Base-by-base conservation (phyloP, 768 basidiomycete species). In the Pleurotus salmoneostramineus region DNA sequence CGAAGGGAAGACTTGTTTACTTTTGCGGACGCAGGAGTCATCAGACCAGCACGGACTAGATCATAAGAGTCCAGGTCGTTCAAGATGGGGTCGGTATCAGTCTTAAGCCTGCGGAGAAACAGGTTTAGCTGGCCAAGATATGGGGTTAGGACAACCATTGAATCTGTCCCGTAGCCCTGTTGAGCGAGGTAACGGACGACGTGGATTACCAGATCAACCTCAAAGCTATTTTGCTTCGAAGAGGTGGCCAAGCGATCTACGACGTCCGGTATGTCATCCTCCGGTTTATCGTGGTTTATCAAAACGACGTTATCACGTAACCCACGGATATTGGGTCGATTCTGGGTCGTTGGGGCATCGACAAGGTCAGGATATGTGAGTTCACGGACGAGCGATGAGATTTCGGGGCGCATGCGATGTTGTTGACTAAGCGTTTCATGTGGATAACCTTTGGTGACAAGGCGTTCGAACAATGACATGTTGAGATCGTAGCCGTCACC, bases 341-440 rank as follows among this genome's bases (percentile, higher is more conserved):
- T 73, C 31, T 68, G 50, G 0, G 88, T 89, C 14, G 59, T 66
- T 0, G 75, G 66, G 0, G 83, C 84, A 58, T 89, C 88, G 0
- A 71, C 63, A 8, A 89, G 80, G 12, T 83, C 83, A 0, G 84
- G 84, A 61, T 90, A 89, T 0, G 87, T 89, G 12, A 89, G 73
- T 6, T 72, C 64, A 11, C 88, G 79, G 35, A 89, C 77, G 21
- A 88, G 71, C 0, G 75, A 63, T 5, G 88, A 86, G 10, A 89
- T 89, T 60, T 89, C 86, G 0, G 88, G 88, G 6, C 88, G 77
- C 88, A 89, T 89, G 10, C 88, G 82, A 64, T 89, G 88, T 59
- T 89, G 88, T 45, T 77, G 64, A 0, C 62, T 65, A 14, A 89
- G 78, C 0, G 77, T 83, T 48, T 69, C 62, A 64, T 89, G 87